These are phyloP conservation scores for Yamadazyma phyllophila DNA, from an alignment of 805 yeast genomes.

Conservation along the genomic window DNA sequence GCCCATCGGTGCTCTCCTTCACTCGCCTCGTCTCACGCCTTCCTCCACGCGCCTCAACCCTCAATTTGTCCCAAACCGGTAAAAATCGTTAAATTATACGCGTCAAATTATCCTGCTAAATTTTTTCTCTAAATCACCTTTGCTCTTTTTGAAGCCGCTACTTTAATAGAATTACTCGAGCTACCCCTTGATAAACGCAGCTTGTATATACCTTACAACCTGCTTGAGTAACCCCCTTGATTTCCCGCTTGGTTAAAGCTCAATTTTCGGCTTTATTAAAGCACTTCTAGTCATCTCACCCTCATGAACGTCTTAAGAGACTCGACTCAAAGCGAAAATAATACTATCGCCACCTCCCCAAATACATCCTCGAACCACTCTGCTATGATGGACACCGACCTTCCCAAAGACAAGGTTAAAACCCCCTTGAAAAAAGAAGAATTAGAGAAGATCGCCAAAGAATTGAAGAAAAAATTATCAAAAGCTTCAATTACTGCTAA, in stretches of 20 bases:
- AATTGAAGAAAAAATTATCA: conserved; percentile 40
- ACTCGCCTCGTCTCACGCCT: neutral
- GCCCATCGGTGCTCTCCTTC: neutral
- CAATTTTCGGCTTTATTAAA: neutral
- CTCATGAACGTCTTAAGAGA: conserved; percentile 7
- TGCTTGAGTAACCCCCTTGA: neutral
- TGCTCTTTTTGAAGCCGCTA: neutral
- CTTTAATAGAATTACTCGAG: neutral
- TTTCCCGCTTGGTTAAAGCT: too few relatives aligned
- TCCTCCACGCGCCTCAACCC: neutral
- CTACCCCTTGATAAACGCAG: neutral
- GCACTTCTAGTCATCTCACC: neutral
- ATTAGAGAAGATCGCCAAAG: conserved; percentile 42
- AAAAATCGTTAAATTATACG: conserved; percentile 9
- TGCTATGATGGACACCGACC: conserved; percentile 5
- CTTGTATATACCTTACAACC: neutral
- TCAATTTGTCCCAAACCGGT: conserved; percentile 5
- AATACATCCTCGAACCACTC: neutral
- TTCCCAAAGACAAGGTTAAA: conserved; percentile 15
- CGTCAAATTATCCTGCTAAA: conserved; percentile 8
- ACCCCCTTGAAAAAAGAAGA: conserved; percentile 44
- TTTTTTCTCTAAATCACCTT: neutral
- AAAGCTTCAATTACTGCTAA: conserved; percentile 46
- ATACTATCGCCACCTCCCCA: neutral
- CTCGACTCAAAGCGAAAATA: neutral